These are phyloP conservation scores for Chara braunii DNA, from an alignment of 139 green algal species.

Conservation along the genomic window DNA sequence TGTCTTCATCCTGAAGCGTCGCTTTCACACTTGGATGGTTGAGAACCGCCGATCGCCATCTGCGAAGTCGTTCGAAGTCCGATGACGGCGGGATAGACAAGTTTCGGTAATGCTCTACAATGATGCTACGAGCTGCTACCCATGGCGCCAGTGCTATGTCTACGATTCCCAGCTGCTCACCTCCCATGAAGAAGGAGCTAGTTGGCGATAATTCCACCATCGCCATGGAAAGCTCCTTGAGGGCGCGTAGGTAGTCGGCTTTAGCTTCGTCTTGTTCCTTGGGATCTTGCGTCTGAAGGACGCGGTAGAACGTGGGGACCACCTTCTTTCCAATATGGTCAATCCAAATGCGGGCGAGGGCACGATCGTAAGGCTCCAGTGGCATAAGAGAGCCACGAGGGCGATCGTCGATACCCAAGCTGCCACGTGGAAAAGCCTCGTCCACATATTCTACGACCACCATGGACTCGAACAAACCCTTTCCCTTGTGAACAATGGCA, in stretches of 20 bases:
- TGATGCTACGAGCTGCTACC: conserved; percentile 3
- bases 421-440: conserved; percentile 15
- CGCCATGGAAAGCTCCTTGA: conserved; percentile 16
- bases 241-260: conserved; percentile 2
- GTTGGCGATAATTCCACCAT: neutral
- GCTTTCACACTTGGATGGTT: conserved; percentile 18
- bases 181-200: conserved; percentile 35
- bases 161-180: neutral
- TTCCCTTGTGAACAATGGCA: conserved; percentile 18
- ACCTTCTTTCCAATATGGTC: conserved; percentile 39
- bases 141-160: conserved; percentile 33
- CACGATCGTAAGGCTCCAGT: conserved; percentile 3
- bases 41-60: conserved; percentile 1
- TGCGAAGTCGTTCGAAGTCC: conserved; percentile 5
- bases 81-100: conserved; percentile 17
- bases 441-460: conserved; percentile 41
- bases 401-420: neutral
- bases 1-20: conserved; percentile 26
- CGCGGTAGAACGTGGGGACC: conserved; percentile 36
- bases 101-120: conserved; percentile 25
- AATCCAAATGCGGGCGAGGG: conserved; percentile 39
- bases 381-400: conserved; percentile 1
- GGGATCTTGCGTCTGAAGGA: conserved; percentile 30
- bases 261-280: conserved; percentile 31
- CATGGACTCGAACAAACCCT: conserved; percentile 37